Base-by-base conservation (phyloP, 1,139 yeast species). In the Yamadazyma conglobata region DNA sequence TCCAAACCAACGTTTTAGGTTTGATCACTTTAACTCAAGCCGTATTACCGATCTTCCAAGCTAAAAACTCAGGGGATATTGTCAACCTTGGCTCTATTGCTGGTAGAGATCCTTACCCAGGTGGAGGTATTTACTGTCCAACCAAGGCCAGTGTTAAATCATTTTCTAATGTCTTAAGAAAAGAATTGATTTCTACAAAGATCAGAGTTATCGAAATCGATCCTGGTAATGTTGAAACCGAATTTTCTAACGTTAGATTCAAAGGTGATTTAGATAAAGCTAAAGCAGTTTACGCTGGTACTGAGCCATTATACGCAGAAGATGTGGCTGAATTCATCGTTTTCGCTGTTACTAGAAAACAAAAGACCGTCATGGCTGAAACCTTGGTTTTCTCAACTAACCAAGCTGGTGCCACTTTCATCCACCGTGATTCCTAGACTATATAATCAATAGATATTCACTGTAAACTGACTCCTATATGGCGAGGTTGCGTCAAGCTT, bases 221-320 rank as follows among this genome's bases (percentile, higher is more conserved):
- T 39, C 95, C 96, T 8, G 95, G 95, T 48, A 79, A 82, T 27
- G 95, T 86, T 15, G 87, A 85, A 57, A 87, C 95, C 10, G 95
- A 87, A 49, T 87, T 87, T 54, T 80, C 91, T 6, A 56, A 77
- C 20, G 84, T 83, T 19, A 70, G 95, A 52, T 81, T 75, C 64
- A 70, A 77, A 41, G 94, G 94, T 36, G 93, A 86, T 52, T 50
- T 61, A 28, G 63, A 59, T 5, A 73, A 73, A 50, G 95, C 95
- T 7, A 79, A 79, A 43, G 74, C 72, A 11, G 88, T 83, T 15
- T 87, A 86, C 52, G 67, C 68, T 24, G 88, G 87, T 24, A 71
- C 81, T 21, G 79, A 76, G 32, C 95, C 95, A 12, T 64, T 87
- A 40, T 62, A 63, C 21, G 88, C 93, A 1, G 79, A 73, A 29